phyloP scores from a whole-genome alignment of 257 asterid species.

The Nicotiana otophora region DNA sequence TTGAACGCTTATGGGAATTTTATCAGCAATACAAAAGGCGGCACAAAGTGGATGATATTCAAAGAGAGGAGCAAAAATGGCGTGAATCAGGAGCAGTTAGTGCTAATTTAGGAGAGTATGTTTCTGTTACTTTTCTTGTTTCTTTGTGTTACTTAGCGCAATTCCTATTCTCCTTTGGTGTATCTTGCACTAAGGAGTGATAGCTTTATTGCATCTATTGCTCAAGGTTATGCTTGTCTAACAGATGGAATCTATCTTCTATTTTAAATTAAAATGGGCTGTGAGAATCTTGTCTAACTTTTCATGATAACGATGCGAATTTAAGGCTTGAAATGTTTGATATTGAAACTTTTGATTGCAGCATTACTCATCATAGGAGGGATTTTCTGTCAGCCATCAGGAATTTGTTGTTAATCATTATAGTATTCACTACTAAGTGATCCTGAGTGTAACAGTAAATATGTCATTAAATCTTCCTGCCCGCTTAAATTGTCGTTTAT shows the following conservation, averaged over 20 bases:
- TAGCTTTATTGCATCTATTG: neutral
- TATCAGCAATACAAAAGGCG: conserved; percentile 79
- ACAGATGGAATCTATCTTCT: neutral
- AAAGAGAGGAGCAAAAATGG: conserved; percentile 77
- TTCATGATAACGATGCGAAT: neutral
- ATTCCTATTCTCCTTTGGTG: neutral
- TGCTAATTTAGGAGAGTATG: conserved; percentile 78
- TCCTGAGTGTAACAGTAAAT: neutral
- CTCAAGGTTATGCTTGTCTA: neutral
- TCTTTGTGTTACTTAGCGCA: neutral
- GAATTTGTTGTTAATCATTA: neutral
- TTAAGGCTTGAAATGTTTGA: neutral
- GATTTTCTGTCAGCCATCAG: neutral
- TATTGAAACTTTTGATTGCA: neutral
- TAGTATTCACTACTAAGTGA: neutral
- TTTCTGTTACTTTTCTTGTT: conserved; percentile 13
- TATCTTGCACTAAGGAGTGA: neutral
- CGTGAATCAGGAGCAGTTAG: conserved; percentile 81
- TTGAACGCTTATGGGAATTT: conserved; percentile 84
- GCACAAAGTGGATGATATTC: conserved; percentile 82
- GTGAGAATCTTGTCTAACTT: neutral
- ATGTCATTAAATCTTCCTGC: neutral
- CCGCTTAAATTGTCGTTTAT: neutral
- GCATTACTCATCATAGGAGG: neutral
- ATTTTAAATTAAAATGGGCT: neutral